Evolutionary conservation across 2,329 filamentous ascomycete genomes (phyloP).

Genomic region (Graphiopsis chlorocephala): DNA sequence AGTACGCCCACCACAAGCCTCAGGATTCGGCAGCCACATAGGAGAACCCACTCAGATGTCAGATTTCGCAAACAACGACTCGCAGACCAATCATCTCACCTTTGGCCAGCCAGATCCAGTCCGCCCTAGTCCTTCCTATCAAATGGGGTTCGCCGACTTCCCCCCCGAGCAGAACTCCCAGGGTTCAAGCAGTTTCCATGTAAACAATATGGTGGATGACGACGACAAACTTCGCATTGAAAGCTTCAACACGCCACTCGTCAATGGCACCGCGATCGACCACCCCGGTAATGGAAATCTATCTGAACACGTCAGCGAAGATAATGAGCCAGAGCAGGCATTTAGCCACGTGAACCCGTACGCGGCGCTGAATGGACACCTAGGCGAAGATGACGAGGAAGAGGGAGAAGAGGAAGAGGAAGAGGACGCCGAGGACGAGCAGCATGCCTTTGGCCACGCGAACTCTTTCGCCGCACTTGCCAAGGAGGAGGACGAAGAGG

Average conservation of each 20-base stretch:
- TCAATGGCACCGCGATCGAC: slow-evolving; percentile 14
- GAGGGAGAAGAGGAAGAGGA: neutral
- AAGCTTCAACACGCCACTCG: neutral
- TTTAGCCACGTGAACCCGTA: slow-evolving; percentile 19
- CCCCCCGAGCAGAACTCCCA: neutral
- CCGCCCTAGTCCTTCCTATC: neutral
- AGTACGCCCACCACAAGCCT: neutral
- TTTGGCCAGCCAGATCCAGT: neutral
- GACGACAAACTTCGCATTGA: neutral
- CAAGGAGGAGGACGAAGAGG: neutral
- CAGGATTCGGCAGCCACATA: neutral
- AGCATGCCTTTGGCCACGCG: slow-evolving; percentile 13
- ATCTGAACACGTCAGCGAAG: slow-evolving; percentile 19
- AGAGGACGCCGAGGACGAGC: slow-evolving; percentile 8
- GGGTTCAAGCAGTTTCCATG: neutral
- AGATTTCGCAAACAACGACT: neutral
- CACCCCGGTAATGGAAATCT: slow-evolving; percentile 17
- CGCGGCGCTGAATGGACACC: slow-evolving; percentile 14
- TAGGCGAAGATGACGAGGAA: slow-evolving; percentile 8
- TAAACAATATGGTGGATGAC: neutral
- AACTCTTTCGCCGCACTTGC: slow-evolving; percentile 20
- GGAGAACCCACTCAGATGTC: neutral
- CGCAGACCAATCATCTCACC: neutral
- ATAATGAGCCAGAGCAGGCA: neutral
- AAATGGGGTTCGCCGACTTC: neutral